Conservation (phyloP, 352 stramenopile species). For the Elongisporangium anandrum region DNA sequence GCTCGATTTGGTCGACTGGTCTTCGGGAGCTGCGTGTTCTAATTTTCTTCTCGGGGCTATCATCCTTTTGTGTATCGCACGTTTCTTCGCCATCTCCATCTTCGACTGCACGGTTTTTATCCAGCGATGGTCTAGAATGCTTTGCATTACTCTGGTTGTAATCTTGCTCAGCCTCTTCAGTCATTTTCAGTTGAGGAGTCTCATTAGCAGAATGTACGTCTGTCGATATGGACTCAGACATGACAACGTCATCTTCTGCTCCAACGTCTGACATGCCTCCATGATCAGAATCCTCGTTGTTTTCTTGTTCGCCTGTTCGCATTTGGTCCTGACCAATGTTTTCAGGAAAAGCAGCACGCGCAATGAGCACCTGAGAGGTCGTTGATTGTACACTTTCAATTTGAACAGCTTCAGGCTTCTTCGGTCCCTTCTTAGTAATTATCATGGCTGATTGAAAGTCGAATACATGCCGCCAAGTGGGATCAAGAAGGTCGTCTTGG, state of each 20-base stretch:
- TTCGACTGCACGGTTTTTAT: no score
- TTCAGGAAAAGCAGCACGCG: background rate
- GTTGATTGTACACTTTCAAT: background rate
- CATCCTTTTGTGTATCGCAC: slow-evolving; percentile 1
- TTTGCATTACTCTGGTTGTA: background rate
- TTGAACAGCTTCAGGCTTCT: background rate
- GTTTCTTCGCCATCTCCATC: background rate
- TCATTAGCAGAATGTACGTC: background rate
- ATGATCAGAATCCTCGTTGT: background rate
- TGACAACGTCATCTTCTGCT: background rate
- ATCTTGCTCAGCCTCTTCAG: background rate
- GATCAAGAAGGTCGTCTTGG: slow-evolving; percentile 33
- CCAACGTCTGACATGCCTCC: background rate
- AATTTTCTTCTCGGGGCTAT: background rate
- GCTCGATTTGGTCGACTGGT: background rate
- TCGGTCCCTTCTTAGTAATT: slow-evolving; percentile 1
- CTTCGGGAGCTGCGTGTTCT: background rate
- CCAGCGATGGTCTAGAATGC: no score
- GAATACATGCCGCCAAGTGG: slow-evolving; percentile 52
- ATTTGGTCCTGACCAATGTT: background rate
- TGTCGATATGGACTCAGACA: background rate
- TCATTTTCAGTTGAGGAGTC: background rate
- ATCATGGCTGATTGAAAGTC: slow-evolving; percentile 59
- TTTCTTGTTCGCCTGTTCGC: background rate
- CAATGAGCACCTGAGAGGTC: background rate